Percentiles rank a stretch among this genome's conserved stretches.
Evolutionary conservation across 345 rosid species (phyloP).

Genomic region (Kernera saxatilis): DNA sequence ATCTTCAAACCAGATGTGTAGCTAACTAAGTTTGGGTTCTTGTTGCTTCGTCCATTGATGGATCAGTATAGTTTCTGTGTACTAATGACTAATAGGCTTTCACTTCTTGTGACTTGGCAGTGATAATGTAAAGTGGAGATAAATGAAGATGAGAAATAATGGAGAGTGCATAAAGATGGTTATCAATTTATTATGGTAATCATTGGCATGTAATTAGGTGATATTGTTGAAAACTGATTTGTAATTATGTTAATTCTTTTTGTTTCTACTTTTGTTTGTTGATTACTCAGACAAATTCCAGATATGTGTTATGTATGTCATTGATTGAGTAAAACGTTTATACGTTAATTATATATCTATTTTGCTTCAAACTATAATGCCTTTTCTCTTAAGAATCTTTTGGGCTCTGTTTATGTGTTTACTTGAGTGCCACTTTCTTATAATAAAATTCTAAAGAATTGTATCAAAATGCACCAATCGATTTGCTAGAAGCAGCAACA

Average conservation of each 20-base stretch:
- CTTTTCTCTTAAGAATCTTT: not conserved
- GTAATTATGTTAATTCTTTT: not conserved
- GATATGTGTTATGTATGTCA: not conserved
- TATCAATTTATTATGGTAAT: not conserved
- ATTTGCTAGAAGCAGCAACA: not conserved
- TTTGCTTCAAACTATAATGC: not conserved
- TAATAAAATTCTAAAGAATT: not conserved
- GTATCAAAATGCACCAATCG: not conserved
- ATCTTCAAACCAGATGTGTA: not conserved
- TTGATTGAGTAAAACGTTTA: not conserved
- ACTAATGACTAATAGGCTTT: not conserved
- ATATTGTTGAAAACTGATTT: not conserved
- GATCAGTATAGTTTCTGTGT: not conserved
- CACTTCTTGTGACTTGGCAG: not conserved
- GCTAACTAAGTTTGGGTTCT: not conserved
- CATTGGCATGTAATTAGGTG: not conserved
- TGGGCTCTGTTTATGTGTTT: not conserved
- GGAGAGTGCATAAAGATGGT: not conserved
- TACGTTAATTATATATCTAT: not conserved
- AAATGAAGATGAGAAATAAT: not conserved
- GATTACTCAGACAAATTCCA: not conserved
- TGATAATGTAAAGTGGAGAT: conserved; percentile 3
- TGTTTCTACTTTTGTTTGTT: not conserved
- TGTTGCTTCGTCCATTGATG: not conserved
- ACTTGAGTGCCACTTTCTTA: not conserved